These are phyloP conservation scores for Xylaria palmicola DNA, from an alignment of 495 filamentous ascomycete genomes.

Conservation along the genomic window DNA sequence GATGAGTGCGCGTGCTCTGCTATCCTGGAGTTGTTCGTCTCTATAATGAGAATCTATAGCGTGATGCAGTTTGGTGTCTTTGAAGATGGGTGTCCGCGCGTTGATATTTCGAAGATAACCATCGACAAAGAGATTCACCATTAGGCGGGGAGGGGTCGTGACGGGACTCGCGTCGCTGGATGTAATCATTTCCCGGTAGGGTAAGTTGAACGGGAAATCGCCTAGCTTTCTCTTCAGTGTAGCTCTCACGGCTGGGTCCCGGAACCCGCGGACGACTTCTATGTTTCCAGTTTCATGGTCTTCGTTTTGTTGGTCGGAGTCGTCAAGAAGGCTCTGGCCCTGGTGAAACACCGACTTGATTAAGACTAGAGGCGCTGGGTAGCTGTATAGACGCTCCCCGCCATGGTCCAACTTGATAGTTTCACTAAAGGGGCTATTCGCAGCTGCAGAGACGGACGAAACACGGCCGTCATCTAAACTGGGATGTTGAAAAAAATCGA, in stretches of 20 bases:
- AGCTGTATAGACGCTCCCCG: slow-evolving; percentile 18
- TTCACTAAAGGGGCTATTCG: slow-evolving; percentile 3
- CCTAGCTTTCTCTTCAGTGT: slow-evolving; percentile 13
- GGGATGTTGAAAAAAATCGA: slow-evolving; percentile 1
- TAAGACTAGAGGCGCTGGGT: slow-evolving; percentile 17
- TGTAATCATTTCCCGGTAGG: slow-evolving; percentile 4
- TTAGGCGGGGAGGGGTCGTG: slow-evolving; percentile 13
- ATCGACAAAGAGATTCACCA: slow-evolving; percentile 19
- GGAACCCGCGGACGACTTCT: background rate
- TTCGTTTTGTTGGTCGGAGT: background rate
- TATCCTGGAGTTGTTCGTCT: background rate
- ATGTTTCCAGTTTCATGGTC: background rate
- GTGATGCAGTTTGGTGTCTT: slow-evolving; percentile 9
- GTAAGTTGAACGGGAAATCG: slow-evolving; percentile 8
- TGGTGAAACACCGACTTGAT: slow-evolving; percentile 15
- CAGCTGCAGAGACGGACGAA: background rate
- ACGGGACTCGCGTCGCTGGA: slow-evolving; percentile 13
- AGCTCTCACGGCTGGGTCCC: slow-evolving; percentile 5
- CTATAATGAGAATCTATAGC: slow-evolving; percentile 16
- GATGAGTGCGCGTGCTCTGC: slow-evolving; percentile 15
- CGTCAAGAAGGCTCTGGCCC: background rate
- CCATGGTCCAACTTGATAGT: slow-evolving; percentile 13
- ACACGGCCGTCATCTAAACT: background rate
- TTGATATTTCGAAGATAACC: slow-evolving; percentile 20
- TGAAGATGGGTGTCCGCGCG: slow-evolving; percentile 18